phyloP scores from a whole-genome alignment of 768 basidiomycete genomes.

The Mycena vulgaris region DNA sequence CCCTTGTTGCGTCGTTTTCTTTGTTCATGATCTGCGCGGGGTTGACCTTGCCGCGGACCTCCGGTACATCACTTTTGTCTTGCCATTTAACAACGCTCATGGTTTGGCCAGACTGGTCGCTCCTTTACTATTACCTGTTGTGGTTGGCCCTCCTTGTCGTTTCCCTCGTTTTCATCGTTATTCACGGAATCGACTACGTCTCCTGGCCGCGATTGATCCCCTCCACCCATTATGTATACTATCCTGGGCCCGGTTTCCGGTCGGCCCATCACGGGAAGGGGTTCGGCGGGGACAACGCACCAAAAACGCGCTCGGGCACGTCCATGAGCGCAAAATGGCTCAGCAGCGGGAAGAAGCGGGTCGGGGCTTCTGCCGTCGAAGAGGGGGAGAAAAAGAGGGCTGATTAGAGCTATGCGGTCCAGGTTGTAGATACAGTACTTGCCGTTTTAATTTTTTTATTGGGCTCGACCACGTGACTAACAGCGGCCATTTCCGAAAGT shows the following conservation, averaged over 20 bases:
- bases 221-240: conserved; percentile 88
- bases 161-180: conserved; percentile 79
- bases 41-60: conserved; percentile 87
- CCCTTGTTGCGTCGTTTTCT: conserved; percentile 85
- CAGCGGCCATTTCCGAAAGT: neutral
- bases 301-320: conserved; percentile 48
- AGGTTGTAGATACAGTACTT: neutral
- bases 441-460: neutral
- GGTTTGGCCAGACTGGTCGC: conserved; percentile 77
- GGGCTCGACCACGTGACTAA: neutral
- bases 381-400: conserved; percentile 85
- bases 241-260: conserved; percentile 90
- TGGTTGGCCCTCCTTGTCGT: conserved; percentile 79
- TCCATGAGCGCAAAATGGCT: conserved; percentile 58
- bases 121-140: conserved; percentile 87
- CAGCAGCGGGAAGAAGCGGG: conserved; percentile 55
- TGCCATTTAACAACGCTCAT: conserved; percentile 27
- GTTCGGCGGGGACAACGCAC: conserved; percentile 53
- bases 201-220: conserved; percentile 93
- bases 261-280: conserved; percentile 86
- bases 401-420: conserved; percentile 52
- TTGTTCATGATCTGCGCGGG: conserved; percentile 92
- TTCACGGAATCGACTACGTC: conserved; percentile 95
- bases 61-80: conserved; percentile 68
- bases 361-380: conserved; percentile 80